Base-by-base conservation (phyloP, 768 basidiomycete species). In the Rhodotorula taiwanensis region DNA sequence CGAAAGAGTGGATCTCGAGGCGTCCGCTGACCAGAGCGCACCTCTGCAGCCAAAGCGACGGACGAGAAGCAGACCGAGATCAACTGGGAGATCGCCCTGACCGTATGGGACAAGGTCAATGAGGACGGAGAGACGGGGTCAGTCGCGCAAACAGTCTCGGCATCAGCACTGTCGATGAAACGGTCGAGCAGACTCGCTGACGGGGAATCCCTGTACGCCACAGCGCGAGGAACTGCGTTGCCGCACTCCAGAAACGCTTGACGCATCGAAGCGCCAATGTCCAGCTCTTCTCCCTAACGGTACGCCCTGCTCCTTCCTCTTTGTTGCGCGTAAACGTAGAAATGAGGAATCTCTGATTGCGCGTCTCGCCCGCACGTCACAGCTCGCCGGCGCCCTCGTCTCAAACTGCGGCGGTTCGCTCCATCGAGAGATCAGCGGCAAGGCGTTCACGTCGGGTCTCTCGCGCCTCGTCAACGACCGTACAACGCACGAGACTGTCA, bases 181-280 rank as follows among this genome's bases (percentile, higher is more conserved):
- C n/a, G n/a, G n/a, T 16, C 48, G 25, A 27, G 9, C 5, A 51
- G 48, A 14, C 14, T 20, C 14, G 10, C 30, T 34, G 33, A 25
- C n/a, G n/a, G n/a, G n/a, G 11, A n/a, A 15, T 48, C 45, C 10
- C 45, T 48, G 11, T 20, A 20, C n/a, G n/a, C n/a, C n/a, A n/a
- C 77, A 97, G 94, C 16, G 90, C 94, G 14, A 86, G 87, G 57
- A 84, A 86, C 70, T 89, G 88, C 59, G 82, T 93, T 64, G 85
- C 86, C 18, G 82, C 94, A 1, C 73, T 95, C 36, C 80, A 92
- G 72, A 97, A 93, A 76, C 88, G 95, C 8, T 81, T 99, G 4
- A 81, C 87, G 15, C 95, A 99, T 76, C 84, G 95, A 25, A 95
- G 88, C 75, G 87, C 95, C 4, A 99, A 94, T 70, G 95, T 99